Percentiles rank a stretch among this genome's conserved stretches.
Conservation (phyloP, 2,329 filamentous ascomycete genomes). For the Beauveria medogensis region DNA sequence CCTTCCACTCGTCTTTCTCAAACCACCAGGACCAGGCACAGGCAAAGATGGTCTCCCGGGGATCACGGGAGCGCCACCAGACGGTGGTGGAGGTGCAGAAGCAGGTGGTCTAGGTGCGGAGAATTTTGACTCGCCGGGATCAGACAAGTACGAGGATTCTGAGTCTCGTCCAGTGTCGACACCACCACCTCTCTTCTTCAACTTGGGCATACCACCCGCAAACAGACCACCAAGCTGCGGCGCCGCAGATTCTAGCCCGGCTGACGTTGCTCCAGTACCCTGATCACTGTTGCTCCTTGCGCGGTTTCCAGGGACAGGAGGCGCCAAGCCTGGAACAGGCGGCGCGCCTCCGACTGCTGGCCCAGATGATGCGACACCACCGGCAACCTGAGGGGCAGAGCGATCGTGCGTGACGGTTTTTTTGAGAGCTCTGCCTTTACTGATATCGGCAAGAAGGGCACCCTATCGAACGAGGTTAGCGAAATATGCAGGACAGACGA, state of each 20-base stretch:
- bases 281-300: slow-evolving; percentile 79
- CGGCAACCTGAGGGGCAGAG: slow-evolving; percentile 63
- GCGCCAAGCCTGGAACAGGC: slow-evolving; percentile 69
- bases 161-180: slow-evolving; percentile 55
- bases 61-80: slow-evolving; percentile 49
- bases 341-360: slow-evolving; percentile 68
- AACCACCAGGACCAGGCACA: slow-evolving; percentile 36
- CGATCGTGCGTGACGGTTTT: slow-evolving; percentile 89
- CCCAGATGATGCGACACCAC: slow-evolving; percentile 32
- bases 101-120: slow-evolving; percentile 38
- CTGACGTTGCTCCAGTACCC: slow-evolving; percentile 36
- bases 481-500: neutral
- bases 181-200: slow-evolving; percentile 78
- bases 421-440: slow-evolving; percentile 70
- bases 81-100: slow-evolving; percentile 49
- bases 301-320: slow-evolving; percentile 62
- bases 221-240: slow-evolving; percentile 85
- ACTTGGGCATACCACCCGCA: slow-evolving; percentile 88
- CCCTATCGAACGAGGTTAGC: slow-evolving; percentile 44
- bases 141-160: slow-evolving; percentile 69
- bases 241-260: slow-evolving; percentile 42
- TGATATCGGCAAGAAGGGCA: slow-evolving; percentile 80
- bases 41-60: slow-evolving; percentile 46
- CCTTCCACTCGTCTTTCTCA: slow-evolving; percentile 54
- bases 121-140: slow-evolving; percentile 47